Evolutionary conservation across 495 filamentous ascomycete genomes (phyloP).

Genomic region (Penicillium macrosclerotiorum): DNA sequence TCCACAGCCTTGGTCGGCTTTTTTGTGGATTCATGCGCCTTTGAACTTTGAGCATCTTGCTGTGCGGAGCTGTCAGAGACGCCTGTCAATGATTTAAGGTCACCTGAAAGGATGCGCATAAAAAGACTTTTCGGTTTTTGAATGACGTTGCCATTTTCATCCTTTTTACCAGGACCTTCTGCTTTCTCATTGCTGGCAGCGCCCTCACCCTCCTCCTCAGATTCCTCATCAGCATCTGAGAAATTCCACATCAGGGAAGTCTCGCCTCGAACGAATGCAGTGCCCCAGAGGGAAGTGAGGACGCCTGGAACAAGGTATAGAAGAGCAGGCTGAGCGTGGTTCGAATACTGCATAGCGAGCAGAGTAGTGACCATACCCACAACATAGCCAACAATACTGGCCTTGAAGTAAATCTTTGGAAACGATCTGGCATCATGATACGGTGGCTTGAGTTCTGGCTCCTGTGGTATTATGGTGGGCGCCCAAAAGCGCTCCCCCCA

Average conservation of each 20-base stretch:
- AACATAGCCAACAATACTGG: slow-evolving; percentile 74
- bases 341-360: slow-evolving; percentile 69
- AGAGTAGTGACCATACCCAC: slow-evolving; percentile 77
- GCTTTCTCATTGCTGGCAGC: slow-evolving; percentile 7
- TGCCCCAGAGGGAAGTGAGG: slow-evolving; percentile 72
- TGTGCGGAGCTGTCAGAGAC: neutral
- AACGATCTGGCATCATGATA: slow-evolving; percentile 54
- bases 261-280: slow-evolving; percentile 70
- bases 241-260: slow-evolving; percentile 74
- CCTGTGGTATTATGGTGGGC: slow-evolving; percentile 22
- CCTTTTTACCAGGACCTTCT: slow-evolving; percentile 11
- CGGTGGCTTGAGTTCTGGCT: slow-evolving; percentile 36
- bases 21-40: slow-evolving; percentile 1
- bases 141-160: slow-evolving; percentile 16
- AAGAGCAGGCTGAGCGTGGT: slow-evolving; percentile 86
- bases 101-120: slow-evolving; percentile 28
- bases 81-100: slow-evolving; percentile 8
- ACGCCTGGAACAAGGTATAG: slow-evolving; percentile 92
- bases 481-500: slow-evolving; percentile 92
- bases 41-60: slow-evolving; percentile 9
- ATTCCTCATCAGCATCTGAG: slow-evolving; percentile 58
- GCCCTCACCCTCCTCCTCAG: slow-evolving; percentile 23
- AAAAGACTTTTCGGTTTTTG: slow-evolving; percentile 23
- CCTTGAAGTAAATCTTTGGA: slow-evolving; percentile 84
- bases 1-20: too few relatives aligned